A percentile compares a stretch with the other conserved stretches of the same genome.
Evolutionary conservation across 805 yeast genomes (phyloP).

Genomic region (Saturnispora saitoi): DNA sequence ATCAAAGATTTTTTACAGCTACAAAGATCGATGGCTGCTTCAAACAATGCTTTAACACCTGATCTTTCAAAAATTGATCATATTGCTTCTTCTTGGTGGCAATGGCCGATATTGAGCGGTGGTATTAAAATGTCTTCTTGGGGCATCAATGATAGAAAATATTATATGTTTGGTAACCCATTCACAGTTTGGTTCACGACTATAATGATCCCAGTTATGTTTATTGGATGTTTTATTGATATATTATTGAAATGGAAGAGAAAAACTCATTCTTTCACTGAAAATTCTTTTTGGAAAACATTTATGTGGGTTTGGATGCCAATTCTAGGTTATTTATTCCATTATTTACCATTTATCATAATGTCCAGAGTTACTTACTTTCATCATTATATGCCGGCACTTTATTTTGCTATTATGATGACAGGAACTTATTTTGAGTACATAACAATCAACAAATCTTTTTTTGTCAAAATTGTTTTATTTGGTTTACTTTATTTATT

Average conservation of each 20-base stretch:
- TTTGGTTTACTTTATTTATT: slow-evolving; percentile 32
- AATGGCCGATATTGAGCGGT: slow-evolving; percentile 64
- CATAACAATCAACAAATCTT: slow-evolving; percentile 18
- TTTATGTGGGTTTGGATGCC: slow-evolving; percentile 68
- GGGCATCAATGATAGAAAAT: slow-evolving; percentile 47
- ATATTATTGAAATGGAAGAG: slow-evolving; percentile 51
- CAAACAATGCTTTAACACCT: slow-evolving; percentile 75
- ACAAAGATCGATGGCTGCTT: slow-evolving; percentile 75
- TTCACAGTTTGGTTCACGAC: slow-evolving; percentile 26
- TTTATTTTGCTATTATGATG: slow-evolving; percentile 64
- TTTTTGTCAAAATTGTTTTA: slow-evolving; percentile 11
- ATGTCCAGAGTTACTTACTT: slow-evolving; percentile 85
- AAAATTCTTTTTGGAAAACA: slow-evolving; percentile 21
- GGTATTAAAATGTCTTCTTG: slow-evolving; percentile 77
- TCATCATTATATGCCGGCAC: slow-evolving; percentile 79
- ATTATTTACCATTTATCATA: slow-evolving; percentile 63
- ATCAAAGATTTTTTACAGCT: slow-evolving; percentile 61
- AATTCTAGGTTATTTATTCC: slow-evolving; percentile 74
- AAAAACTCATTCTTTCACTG: slow-evolving; percentile 39
- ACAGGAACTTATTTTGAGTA: slow-evolving; percentile 46
- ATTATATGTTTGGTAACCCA: slow-evolving; percentile 47
- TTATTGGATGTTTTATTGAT: slow-evolving; percentile 15
- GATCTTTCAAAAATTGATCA: slow-evolving; percentile 64
- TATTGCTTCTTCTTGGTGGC: slow-evolving; percentile 72
- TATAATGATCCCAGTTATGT: not conserved